Evolutionary conservation across 1,284 basidiomycete genomes (phyloP), one percentile per base, ranked within the genome.

Genomic region (Leccinum pachyderme): DNA sequence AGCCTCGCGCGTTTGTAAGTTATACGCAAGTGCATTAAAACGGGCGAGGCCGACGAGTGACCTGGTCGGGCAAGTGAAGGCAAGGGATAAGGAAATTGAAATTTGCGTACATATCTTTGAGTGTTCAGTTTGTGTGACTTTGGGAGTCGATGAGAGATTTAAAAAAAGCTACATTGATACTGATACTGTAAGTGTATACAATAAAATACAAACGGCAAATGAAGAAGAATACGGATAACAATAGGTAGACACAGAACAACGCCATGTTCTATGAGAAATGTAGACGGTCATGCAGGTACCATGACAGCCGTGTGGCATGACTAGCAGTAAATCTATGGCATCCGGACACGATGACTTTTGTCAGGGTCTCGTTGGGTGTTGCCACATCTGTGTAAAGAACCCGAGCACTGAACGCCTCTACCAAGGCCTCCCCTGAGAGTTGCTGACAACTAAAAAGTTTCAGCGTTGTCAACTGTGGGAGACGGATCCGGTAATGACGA

Each of bases 401-500:
- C 8, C 87, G 81, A 43, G 73, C 67, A 27, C 71, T 61, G 53
- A 89, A 61, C 6, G 78, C 77, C 9, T 76, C 74, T 13, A 86
- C 78, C 45, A 89, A 66, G 0, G 78, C 80, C 22, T 77, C 73
- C 3, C 87, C 87, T 2, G 77, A 75, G 51, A 89, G 66, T 55
- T 81, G 74, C 59, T 86, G 83, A 63, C 87, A 89, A 56, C 82
- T 81, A 59, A 76, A 76, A 54, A 89, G 65, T 54, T 76, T 77
- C 52, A 89, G 65, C 35, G 70, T 74, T 35, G 70, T 67, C 50
- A 89, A 72, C 50, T 67, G 73, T 27, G 86, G 86, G 31, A 89
- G 68, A 24, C 83, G 75, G 51, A 86, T 62, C 47, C 54, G 56
- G 56, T 51, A 61, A 13, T 37, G 51, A 55, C 56, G 47, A 47